Base-by-base conservation (phyloP, 108 stramenopile genomes). In the Cylindrotheca closterium region DNA sequence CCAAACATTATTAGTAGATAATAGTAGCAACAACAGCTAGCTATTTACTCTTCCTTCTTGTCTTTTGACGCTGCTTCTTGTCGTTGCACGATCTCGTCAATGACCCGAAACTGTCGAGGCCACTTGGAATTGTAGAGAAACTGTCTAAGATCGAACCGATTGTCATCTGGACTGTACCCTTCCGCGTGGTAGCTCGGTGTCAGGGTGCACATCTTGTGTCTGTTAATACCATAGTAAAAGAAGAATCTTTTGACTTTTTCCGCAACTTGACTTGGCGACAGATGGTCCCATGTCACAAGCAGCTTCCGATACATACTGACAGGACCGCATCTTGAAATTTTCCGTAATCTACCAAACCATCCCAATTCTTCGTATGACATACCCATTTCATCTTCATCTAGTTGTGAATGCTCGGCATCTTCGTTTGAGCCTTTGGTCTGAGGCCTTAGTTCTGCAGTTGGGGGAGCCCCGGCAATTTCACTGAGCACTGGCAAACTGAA, bases 161-260 rank as follows among this genome's bases (percentile, higher is more conserved):
- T 99, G 79, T 99, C 98, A 68, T 99, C 98, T 1, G 97, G 97
- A 4, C 88, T 89, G 65, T 99, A 98, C 65, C 78, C 83, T 67
- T 99, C 98, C 1, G 97, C 97, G 65, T 99, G 98, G 75, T 98
- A 98, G 19, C 95, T 71, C n/a, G 98, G 98, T 10, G 98, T 99
- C 54, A 99, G 79, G 15, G 96, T 97, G 65, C 94, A 95, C 94
- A 96, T 96, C 66, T 99, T 99, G 86, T 99, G 98, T 4, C 98
- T 86, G 82, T 99, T 98, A 54, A 97, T 71, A 29, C 89, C 75
- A 68, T 99, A 98, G 61, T 85, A 98, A 65, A 65, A 82, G 71
- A 98, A 99, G 82, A 99, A 99, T 4, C 93, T 84, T 47, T 92
- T 89, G 5, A 94, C 93, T 75, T 97, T 97, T 27, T 65, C 78